phyloP scores from a whole-genome alignment of 257 asterid genomes.

The Solanum habrochaites region DNA sequence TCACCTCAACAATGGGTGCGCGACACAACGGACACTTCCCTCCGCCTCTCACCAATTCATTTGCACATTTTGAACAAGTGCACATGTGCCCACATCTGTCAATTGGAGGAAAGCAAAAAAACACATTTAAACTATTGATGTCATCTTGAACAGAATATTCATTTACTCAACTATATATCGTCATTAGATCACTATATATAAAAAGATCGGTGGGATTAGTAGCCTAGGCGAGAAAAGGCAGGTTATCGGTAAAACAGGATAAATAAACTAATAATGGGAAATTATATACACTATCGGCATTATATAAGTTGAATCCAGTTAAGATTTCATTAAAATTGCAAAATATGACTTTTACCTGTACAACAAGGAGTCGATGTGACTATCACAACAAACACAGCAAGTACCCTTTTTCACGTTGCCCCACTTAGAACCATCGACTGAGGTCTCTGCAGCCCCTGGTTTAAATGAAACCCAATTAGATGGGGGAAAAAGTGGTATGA shows the following conservation, averaged over 20 bases:
- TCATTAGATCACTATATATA: background rate
- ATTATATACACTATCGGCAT: background rate
- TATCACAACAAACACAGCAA: constrained; percentile 93
- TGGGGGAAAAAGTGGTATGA: background rate
- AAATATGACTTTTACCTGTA: constrained; percentile 50
- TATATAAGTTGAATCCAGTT: background rate
- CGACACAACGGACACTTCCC: constrained; percentile 92
- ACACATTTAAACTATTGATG: background rate
- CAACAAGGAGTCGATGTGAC: constrained; percentile 77
- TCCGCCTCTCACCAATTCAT: constrained; percentile 70
- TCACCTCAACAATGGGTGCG: constrained; percentile 90
- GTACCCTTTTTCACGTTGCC: constrained; percentile 80
- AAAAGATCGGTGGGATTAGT: background rate
- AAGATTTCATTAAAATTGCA: background rate
- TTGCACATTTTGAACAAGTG: constrained; percentile 84
- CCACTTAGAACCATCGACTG: constrained; percentile 81
- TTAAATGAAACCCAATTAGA: background rate
- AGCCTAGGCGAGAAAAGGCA: background rate
- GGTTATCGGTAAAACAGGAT: background rate
- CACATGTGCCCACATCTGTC: constrained; percentile 99
- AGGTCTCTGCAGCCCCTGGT: constrained; percentile 56
- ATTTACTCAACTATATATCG: background rate
- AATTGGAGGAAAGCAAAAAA: background rate
- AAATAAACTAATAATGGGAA: background rate
- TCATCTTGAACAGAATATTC: background rate